Conservation (phyloP, 352 stramenopile species). For the Globisporangium sylvaticum region DNA sequence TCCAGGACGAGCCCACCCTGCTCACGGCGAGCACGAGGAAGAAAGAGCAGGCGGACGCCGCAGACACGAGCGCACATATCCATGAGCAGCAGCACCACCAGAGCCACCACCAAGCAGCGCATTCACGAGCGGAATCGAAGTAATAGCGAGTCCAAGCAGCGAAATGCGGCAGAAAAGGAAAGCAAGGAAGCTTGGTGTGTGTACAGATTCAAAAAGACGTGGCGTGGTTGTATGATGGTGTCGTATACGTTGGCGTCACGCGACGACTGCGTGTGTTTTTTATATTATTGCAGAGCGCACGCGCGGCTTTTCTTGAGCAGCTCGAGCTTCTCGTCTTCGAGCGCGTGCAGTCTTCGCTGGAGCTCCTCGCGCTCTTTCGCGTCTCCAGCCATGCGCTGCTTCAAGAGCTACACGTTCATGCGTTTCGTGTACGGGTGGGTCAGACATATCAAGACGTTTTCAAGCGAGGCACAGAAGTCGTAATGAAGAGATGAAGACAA, state of each 20-base stretch:
- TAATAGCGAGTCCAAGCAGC: no score
- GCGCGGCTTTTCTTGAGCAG: slow-evolving; percentile 54
- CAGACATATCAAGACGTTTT: neutral
- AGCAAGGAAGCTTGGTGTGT: neutral
- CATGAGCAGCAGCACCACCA: neutral
- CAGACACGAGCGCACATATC: neutral
- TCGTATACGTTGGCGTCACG: neutral
- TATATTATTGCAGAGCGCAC: slow-evolving; percentile 41
- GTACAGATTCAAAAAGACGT: neutral
- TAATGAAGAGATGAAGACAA: neutral
- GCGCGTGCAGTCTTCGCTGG: slow-evolving; percentile 35
- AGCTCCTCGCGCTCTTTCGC: slow-evolving; percentile 55
- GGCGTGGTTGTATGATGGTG: neutral
- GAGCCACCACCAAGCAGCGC: neutral
- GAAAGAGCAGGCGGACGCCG: slow-evolving; percentile 11
- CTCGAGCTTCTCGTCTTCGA: slow-evolving; percentile 59
- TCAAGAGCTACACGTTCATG: slow-evolving; percentile 31
- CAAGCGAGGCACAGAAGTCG: neutral
- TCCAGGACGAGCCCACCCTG: slow-evolving; percentile 38
- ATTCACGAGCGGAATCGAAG: neutral
- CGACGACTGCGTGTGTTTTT: neutral
- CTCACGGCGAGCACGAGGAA: slow-evolving; percentile 62
- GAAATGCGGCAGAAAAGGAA: neutral
- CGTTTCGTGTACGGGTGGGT: neutral
- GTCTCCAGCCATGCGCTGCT: slow-evolving; percentile 39